phyloP scores from a whole-genome alignment of 176 grass and related monocot species.

The Metroxylon sagu region DNA sequence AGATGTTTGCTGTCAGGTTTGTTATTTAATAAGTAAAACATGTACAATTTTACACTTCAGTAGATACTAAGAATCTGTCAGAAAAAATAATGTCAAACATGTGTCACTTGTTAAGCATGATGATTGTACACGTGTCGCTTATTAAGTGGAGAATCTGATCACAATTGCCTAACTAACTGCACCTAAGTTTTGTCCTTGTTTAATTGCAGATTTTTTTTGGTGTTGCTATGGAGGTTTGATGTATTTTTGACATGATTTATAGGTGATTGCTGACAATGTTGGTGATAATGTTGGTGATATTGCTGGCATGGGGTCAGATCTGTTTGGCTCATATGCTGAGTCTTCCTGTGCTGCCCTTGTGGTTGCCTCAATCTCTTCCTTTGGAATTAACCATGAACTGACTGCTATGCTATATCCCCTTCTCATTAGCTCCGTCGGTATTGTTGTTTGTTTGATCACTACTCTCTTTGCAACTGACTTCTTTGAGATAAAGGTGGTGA shows the following conservation, averaged over 20 bases:
- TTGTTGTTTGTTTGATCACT: constrained; percentile 21
- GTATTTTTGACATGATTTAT: background rate
- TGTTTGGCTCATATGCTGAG: constrained; percentile 35
- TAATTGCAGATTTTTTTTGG: too few species aligned
- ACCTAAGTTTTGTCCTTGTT: too few species aligned
- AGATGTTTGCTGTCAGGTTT: too few species aligned
- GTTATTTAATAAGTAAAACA: too few species aligned
- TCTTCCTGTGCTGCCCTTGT: constrained; percentile 18
- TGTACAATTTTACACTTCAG: too few species aligned
- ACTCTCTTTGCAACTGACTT: constrained; percentile 22
- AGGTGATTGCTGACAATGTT: constrained; percentile 66
- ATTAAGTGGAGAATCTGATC: too few species aligned
- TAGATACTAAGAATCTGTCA: too few species aligned
- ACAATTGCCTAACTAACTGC: too few species aligned
- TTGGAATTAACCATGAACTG: constrained; percentile 11
- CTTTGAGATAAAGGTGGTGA: constrained; percentile 16
- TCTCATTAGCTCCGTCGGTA: constrained; percentile 19
- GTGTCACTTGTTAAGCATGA: too few species aligned
- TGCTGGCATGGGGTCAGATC: constrained; percentile 59
- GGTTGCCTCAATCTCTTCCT: constrained; percentile 18
- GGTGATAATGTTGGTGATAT: constrained; percentile 66
- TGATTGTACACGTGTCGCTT: too few species aligned
- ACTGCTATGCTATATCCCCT: constrained; percentile 16
- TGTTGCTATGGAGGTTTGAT: too few species aligned
- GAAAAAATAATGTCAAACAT: too few species aligned